Percentiles rank a stretch among this genome's conserved stretches.
Evolutionary conservation across 176 grass and related monocot genomes (phyloP).

Genomic region (Cocos nucifera): DNA sequence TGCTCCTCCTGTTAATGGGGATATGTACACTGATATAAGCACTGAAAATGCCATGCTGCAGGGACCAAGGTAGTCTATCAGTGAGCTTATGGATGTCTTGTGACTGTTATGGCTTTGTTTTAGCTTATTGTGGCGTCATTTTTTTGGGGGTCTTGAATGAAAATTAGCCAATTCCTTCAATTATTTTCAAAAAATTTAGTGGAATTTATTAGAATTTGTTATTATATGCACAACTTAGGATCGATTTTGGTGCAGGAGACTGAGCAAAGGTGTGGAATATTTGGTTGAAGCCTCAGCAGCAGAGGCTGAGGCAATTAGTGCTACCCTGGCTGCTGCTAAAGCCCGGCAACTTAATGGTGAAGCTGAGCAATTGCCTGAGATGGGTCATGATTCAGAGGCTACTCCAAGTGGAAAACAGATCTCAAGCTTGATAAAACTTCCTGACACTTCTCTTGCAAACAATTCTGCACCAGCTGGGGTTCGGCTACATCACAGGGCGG

Average conservation of each 20-base stretch:
- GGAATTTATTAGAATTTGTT: not conserved
- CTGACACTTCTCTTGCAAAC: conserved; percentile 42
- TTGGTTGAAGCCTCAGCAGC: conserved; percentile 84
- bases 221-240: not conserved
- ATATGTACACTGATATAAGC: conserved; percentile 95
- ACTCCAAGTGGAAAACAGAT: conserved; percentile 46
- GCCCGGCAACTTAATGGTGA: conserved; percentile 81
- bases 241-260: conserved; percentile 39
- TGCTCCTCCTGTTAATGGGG: conserved; percentile 93
- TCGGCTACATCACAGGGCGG: conserved; percentile 96
- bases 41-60: conserved; percentile 83
- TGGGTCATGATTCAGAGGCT: conserved; percentile 34
- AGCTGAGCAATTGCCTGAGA: conserved; percentile 31
- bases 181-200: no score
- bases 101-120: no score
- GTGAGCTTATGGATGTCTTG: no score
- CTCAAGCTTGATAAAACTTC: conserved; percentile 67
- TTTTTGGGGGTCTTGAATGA: no score
- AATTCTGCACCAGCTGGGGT: conserved; percentile 66
- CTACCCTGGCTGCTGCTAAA: conserved; percentile 81
- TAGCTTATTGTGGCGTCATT: no score
- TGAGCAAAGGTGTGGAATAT: conserved; percentile 89
- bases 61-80: conserved; percentile 60
- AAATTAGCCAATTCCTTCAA: no score
- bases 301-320: conserved; percentile 87